Evolutionary conservation across 768 basidiomycete genomes (phyloP).

Genomic region (Russula vinacea): DNA sequence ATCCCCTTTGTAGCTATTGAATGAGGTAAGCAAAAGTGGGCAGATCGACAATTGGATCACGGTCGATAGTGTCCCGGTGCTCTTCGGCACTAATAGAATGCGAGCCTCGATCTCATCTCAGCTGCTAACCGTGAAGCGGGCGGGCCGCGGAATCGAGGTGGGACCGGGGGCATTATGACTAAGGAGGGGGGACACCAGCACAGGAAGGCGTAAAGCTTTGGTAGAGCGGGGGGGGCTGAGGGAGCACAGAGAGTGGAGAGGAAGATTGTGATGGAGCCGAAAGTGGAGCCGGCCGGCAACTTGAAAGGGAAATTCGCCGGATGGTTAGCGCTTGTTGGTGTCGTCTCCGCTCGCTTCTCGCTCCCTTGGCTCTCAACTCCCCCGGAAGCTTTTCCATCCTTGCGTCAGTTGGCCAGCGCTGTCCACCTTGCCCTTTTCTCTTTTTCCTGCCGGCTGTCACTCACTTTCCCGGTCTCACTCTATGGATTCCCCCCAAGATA

Average conservation of each 20-base stretch:
- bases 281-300: conserved; percentile 26
- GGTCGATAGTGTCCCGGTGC: background rate
- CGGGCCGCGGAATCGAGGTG: conserved; percentile 23
- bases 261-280: conserved; percentile 12
- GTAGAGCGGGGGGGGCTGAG: background rate
- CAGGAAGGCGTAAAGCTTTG: background rate
- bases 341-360: conserved; percentile 2
- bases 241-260: background rate
- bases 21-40: background rate
- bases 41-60: background rate
- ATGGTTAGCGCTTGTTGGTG: conserved; percentile 16
- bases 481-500: conserved; percentile 23
- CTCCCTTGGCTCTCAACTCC: background rate
- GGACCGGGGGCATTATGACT: conserved; percentile 2
- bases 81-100: background rate
- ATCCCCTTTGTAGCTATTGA: background rate
- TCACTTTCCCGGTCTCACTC: background rate
- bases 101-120: background rate
- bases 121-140: conserved; percentile 14
- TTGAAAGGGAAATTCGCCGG: conserved; percentile 30
- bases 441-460: conserved; percentile 11
- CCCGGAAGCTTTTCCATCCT: background rate
- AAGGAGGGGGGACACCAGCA: background rate
- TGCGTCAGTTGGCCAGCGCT: background rate
- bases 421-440: background rate